These are phyloP conservation scores for Cercospora nicotianae DNA, from an alignment of 2,329 filamentous ascomycete species.

Conservation along the genomic window DNA sequence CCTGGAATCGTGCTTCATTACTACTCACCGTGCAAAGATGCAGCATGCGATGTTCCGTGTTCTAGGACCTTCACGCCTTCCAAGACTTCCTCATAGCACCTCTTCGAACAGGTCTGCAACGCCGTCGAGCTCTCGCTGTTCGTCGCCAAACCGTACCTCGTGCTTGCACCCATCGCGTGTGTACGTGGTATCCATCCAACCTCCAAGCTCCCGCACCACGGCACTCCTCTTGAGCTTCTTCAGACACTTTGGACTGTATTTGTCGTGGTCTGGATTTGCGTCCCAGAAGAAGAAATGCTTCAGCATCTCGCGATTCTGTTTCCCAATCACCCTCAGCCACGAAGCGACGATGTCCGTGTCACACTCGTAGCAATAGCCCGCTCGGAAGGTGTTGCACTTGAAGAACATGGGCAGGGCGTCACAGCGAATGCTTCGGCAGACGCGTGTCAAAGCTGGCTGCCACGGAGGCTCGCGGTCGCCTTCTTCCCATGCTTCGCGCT, in stretches of 20 bases:
- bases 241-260: conserved; percentile 20
- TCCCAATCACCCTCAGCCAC: conserved; percentile 25
- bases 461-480: conserved; percentile 22
- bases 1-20: neutral
- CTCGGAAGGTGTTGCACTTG: conserved; percentile 26
- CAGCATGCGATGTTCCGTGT: neutral
- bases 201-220: conserved; percentile 18
- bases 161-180: conserved; percentile 20
- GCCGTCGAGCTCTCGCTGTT: conserved; percentile 19
- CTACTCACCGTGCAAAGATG: neutral
- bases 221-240: conserved; percentile 19
- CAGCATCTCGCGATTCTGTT: conserved; percentile 22
- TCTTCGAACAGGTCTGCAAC: conserved; percentile 19
- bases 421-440: conserved; percentile 24
- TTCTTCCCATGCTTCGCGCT: conserved; percentile 22
- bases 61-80: neutral
- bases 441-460: conserved; percentile 27
- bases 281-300: conserved; percentile 23
- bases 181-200: conserved; percentile 15
- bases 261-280: conserved; percentile 21
- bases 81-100: neutral
- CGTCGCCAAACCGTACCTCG: conserved; percentile 15
- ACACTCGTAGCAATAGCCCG: conserved; percentile 29
- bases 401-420: conserved; percentile 31
- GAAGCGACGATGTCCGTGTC: conserved; percentile 17